phyloP scores from a whole-genome alignment of 257 asterid genomes.

The Ligustrum vulgare region DNA sequence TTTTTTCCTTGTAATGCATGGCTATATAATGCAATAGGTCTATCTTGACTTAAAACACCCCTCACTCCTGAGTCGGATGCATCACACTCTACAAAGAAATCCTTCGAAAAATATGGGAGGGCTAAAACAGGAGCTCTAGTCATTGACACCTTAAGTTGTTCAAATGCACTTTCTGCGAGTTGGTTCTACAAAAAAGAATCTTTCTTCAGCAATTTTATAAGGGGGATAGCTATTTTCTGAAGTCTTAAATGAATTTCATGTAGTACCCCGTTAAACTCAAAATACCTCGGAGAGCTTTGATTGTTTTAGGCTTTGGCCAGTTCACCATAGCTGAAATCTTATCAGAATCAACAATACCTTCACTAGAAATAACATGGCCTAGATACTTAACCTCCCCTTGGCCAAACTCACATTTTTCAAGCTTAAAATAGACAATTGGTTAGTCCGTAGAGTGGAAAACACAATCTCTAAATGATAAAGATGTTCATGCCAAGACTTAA shows the following conservation, averaged over 20 bases:
- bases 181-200: not conserved
- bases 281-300: too few species aligned
- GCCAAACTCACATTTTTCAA: not conserved
- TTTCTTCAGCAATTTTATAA: too few species aligned
- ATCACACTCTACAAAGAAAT: not conserved
- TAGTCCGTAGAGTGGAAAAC: too few species aligned
- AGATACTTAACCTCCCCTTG: not conserved
- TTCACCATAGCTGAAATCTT: not conserved
- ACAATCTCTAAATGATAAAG: not conserved
- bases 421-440: not conserved
- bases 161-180: not conserved
- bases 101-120: not conserved
- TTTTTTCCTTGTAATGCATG: not conserved
- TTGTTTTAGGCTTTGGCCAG: too few species aligned
- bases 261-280: too few species aligned
- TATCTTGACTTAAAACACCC: not conserved
- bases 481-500: not conserved
- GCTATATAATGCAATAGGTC: conserved; percentile 4
- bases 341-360: not conserved
- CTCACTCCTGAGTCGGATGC: not conserved
- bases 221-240: too few species aligned
- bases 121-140: too few species aligned
- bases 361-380: not conserved
- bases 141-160: too few species aligned
- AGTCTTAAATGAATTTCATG: too few species aligned